Evolutionary conservation across 164 flowering plant species (phyloP).

Genomic region (Stephania cephalantha): DNA sequence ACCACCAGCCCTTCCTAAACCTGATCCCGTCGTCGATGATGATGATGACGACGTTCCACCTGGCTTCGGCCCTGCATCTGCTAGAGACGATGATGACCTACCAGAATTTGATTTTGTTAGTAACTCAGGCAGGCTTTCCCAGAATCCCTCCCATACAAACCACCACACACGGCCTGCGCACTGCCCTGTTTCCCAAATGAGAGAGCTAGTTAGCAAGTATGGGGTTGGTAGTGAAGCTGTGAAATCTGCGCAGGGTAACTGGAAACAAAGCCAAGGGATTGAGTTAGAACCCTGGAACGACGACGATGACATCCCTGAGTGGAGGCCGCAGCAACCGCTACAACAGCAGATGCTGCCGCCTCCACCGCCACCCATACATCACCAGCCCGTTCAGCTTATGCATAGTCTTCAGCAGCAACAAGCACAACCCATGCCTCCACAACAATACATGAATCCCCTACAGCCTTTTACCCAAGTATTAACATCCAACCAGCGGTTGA

Average conservation of each 20-base stretch:
- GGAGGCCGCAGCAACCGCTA: conserved; percentile 55
- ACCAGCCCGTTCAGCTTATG: not conserved
- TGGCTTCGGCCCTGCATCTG: conserved; percentile 72
- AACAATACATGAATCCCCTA: conserved; percentile 19
- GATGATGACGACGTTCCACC: conserved; percentile 89
- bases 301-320: conserved; percentile 91
- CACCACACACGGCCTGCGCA: conserved; percentile 10
- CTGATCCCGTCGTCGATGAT: conserved; percentile 24
- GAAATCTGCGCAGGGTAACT: not conserved
- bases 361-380: conserved; percentile 6
- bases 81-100: conserved; percentile 79
- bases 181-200: conserved; percentile 56
- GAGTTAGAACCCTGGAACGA: conserved; percentile 61
- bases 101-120: conserved; percentile 84
- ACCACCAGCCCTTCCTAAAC: conserved; percentile 15
- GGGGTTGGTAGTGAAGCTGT: conserved; percentile 35
- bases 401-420: conserved; percentile 22
- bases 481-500: not conserved
- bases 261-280: conserved; percentile 18
- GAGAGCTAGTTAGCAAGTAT: conserved; percentile 71
- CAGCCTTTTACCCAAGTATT: conserved; percentile 10
- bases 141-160: not conserved
- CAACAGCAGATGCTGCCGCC: conserved; percentile 24
- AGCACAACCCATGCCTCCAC: conserved; percentile 6
- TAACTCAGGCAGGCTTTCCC: conserved; percentile 19